These are phyloP conservation scores for Perkinsus marinus DNA, from an alignment of 169 alveolate genomes.

Conservation along the genomic window DNA sequence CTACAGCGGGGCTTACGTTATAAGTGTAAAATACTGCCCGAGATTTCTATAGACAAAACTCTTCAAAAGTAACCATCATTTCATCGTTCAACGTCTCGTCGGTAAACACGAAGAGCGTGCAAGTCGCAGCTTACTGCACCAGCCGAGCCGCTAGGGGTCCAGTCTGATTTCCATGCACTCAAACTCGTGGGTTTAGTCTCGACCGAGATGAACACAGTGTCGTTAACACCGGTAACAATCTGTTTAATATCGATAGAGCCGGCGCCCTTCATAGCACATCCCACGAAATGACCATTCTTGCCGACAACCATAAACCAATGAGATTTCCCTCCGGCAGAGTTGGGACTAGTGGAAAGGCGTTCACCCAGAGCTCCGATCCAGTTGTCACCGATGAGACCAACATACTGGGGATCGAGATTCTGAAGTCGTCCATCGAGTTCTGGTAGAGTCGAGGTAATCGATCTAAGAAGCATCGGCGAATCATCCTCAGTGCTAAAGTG, in stretches of 20 bases:
- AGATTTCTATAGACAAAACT: background rate
- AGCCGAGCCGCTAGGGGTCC: background rate
- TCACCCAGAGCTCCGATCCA: background rate
- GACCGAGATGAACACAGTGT: background rate
- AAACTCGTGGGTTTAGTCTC: background rate
- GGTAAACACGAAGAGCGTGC: background rate
- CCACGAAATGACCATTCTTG: background rate
- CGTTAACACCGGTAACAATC: background rate
- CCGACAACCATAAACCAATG: background rate
- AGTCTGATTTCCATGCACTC: background rate
- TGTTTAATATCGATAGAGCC: background rate
- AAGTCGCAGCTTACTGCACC: background rate
- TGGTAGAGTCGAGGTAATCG: background rate
- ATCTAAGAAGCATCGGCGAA: background rate
- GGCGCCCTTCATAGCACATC: background rate
- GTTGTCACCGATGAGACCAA: background rate
- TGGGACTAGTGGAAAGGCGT: background rate
- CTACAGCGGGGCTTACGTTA: background rate
- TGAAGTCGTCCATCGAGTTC: background rate
- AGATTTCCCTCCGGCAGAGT: background rate
- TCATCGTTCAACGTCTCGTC: background rate
- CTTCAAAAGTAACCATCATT: background rate
- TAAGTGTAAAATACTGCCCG: background rate
- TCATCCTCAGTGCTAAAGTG: background rate
- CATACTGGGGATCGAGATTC: background rate